A percentile compares a stretch with the other conserved stretches of the same genome.
Conservation (phyloP, 2,329 filamentous ascomycete genomes). For the Botrytis medusae region DNA sequence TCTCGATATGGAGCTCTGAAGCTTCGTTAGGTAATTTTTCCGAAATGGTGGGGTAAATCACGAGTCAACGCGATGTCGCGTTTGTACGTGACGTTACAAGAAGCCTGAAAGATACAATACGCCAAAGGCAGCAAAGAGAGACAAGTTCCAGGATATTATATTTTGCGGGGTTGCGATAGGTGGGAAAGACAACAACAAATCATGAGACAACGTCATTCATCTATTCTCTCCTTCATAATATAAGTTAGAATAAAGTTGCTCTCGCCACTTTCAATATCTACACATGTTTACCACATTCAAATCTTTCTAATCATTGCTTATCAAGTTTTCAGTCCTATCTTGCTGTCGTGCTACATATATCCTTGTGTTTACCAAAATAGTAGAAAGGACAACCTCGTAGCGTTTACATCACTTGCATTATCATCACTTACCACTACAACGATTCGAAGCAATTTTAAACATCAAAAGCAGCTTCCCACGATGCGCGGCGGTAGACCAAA, state of each 20-base stretch:
- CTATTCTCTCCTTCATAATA: background rate
- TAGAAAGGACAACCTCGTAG: background rate
- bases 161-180: conserved; percentile 20
- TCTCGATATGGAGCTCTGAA: background rate
- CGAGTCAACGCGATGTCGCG: background rate
- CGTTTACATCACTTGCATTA: background rate
- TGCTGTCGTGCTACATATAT: background rate
- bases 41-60: conserved; percentile 2
- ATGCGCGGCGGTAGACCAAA: conserved; percentile 32
- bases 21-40: background rate
- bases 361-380: background rate
- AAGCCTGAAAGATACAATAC: background rate
- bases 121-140: background rate
- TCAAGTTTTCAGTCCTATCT: background rate
- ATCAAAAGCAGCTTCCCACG: background rate
- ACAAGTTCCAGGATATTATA: background rate
- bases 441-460: background rate
- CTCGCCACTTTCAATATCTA: background rate
- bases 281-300: background rate
- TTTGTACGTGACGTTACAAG: background rate
- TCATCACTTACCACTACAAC: background rate
- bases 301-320: conserved; percentile 1
- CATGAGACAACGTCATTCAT: conserved; percentile 33
- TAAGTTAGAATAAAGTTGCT: background rate
- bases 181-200: conserved; percentile 20